Evolutionary conservation across 2,329 filamentous ascomycete genomes (phyloP), one percentile per base, ranked within the genome.

Genomic region (Mycosphaerella sp.): DNA sequence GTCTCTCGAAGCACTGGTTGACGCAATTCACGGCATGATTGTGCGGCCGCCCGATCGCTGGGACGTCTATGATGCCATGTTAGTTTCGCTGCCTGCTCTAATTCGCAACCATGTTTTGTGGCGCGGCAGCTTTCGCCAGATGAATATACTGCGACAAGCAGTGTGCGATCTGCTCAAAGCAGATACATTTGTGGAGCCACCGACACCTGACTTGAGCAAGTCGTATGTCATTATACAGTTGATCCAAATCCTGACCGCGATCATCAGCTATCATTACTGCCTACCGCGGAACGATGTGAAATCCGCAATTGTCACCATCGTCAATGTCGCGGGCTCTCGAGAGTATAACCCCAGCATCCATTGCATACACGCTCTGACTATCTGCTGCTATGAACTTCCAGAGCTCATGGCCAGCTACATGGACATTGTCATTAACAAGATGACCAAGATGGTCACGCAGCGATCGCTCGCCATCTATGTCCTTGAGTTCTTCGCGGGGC

Each of bases 371-470:
- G 92, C 92, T 0, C 76, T 98, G 17, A 91, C 90, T 0, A 86
- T 98, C 56, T 97, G 92, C 74, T 96, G 91, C 69, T 90, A 96
- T 65, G 93, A 98, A 70, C 80, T 96, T 26, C 91, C 93, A 2
- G 79, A 87, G 14, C 92, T 92, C 10, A 87, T 91, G 48, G 89
- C 86, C 67, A 95, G 92, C 67, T 86, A 84, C 17, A 78, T 97
- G 56, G 87, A 92, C 44, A 86, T 84, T 44, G 89, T 97, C 61
- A 78, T 98, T 52, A 87, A 91, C 65, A 92, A 89, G 68, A 95
- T 98, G 88, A 86, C 91, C 1, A 89, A 91, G 63, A 95, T 96
- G 65, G 95, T 98, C 65, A 97, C 93, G 1, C 91, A 95, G 65
- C 85, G 89, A 6, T 83, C 91, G 53, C 86, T 96, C 36, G 90